Evolutionary conservation across 2,329 filamentous ascomycete genomes (phyloP).

Genomic region (Diplodia corticola): DNA sequence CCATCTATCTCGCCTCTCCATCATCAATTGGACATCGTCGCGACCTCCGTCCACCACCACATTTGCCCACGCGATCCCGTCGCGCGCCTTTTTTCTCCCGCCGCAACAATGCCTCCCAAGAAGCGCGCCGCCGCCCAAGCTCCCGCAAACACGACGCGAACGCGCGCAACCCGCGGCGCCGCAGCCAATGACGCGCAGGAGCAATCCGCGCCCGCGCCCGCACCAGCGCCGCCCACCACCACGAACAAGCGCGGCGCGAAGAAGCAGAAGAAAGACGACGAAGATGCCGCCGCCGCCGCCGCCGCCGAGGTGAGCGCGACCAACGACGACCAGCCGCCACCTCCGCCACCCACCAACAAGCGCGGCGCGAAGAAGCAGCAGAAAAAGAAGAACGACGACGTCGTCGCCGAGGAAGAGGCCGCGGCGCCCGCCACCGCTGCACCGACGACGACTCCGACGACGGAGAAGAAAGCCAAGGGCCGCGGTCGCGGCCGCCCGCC

Average conservation of each 20-base stretch:
- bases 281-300: too few species aligned
- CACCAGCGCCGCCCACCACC: too few species aligned
- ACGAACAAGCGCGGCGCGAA: too few species aligned
- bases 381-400: not conserved
- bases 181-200: not conserved
- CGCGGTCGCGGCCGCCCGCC: conserved; percentile 12
- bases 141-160: not conserved
- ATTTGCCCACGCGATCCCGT: not conserved
- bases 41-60: too few species aligned
- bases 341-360: not conserved
- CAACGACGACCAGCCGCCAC: not conserved
- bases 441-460: too few species aligned
- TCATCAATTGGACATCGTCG: too few species aligned
- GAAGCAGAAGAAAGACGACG: too few species aligned
- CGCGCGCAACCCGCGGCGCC: conserved; percentile 10
- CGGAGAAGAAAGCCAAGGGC: not conserved
- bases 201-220: not conserved
- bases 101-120: conserved; percentile 25
- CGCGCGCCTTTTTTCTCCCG: not conserved
- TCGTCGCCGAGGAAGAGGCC: not conserved
- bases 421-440: not conserved
- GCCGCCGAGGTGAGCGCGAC: too few species aligned
- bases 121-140: conserved; percentile 20
- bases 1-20: not conserved
- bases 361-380: not conserved